Evolutionary conservation across 768 basidiomycete species (phyloP), one percentile per base, ranked within the genome.

Genomic region (Russula dissimulans): DNA sequence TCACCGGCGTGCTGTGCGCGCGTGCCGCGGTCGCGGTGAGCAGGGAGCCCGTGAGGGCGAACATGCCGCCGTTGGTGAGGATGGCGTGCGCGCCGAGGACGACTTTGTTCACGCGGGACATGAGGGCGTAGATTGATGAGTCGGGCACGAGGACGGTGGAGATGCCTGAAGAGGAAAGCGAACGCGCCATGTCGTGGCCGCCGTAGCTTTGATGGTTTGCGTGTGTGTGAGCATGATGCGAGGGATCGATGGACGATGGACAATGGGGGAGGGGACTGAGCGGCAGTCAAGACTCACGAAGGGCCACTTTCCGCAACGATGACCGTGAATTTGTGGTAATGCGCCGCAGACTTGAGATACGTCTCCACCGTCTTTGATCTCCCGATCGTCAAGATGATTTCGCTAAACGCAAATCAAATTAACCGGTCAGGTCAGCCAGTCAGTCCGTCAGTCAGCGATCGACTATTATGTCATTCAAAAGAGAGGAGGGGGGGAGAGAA

Each of bases 141-240:
- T 98, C 95, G 44, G 97, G 95, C 54, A 98, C 87, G 50, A 99
- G 87, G 70, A 97, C 89, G n/a, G 94, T 95, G 6, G 91, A 91
- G 64, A 98, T 93, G 50, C 86, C 86, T 15, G 85, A 81, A 4
- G 83, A 75, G 4, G 94, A 90, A 26, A 97, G 78, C 3, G 87
- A 81, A 66, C 82, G 76, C 1, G 95, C 92, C 83, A 95, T 88
- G 62, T 83, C 81, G 62, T 85, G 89, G 12, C 95, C 95, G 41
- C 84, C 83, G 69, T 90, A 92, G 60, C 91, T 95, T 68, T 17
- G 42, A 46, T 26, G 22, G 22, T 26, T 26, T 26, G 22, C 22
- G 22, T 26, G 2, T 26, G 2, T 26, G 22, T 26, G 22, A 26
- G 22, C 22, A 26, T 26, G 22, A 26, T 26, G 22, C 22, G 22